Conservation (phyloP, 768 basidiomycete genomes). For the Lentinula edodes region DNA sequence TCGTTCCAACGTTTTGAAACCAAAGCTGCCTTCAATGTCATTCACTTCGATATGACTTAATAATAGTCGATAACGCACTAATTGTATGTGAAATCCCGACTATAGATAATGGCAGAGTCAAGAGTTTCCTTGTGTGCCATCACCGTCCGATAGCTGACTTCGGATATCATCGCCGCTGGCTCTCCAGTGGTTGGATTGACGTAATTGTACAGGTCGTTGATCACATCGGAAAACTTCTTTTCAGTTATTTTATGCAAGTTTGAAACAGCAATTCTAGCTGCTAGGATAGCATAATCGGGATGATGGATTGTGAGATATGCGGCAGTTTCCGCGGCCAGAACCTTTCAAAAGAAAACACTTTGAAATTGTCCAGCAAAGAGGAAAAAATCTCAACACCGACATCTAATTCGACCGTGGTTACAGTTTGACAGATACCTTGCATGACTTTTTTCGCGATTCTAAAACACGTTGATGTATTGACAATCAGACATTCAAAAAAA, state of each 20-base stretch:
- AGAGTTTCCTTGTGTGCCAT: no score
- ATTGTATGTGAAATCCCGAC: no score
- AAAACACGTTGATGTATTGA: no score
- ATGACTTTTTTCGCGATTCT: constrained; percentile 92
- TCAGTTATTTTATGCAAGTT: constrained; percentile 99
- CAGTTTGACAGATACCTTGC: constrained; percentile 87
- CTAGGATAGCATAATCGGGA: constrained; percentile 96
- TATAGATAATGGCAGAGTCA: no score
- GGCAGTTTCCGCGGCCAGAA: constrained; percentile 94
- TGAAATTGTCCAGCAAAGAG: no score
- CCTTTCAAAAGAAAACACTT: constrained; percentile 39
- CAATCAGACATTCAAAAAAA: no score
- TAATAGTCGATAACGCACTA: no score
- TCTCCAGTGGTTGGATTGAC: no score
- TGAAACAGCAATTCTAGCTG: constrained; percentile 96
- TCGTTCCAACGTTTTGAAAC: constrained; percentile 98
- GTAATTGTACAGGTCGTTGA: constrained; percentile 86
- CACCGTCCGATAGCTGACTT: no score
- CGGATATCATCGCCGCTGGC: no score
- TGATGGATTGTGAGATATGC: constrained; percentile 96
- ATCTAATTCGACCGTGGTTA: constrained; percentile 78
- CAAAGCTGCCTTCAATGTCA: no score
- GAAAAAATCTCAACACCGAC: neutral
- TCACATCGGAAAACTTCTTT: constrained; percentile 90
- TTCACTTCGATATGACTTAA: no score